These are phyloP conservation scores for Basipetospora sp. DNA, from an alignment of 2,329 filamentous ascomycete genomes.

Conservation along the genomic window DNA sequence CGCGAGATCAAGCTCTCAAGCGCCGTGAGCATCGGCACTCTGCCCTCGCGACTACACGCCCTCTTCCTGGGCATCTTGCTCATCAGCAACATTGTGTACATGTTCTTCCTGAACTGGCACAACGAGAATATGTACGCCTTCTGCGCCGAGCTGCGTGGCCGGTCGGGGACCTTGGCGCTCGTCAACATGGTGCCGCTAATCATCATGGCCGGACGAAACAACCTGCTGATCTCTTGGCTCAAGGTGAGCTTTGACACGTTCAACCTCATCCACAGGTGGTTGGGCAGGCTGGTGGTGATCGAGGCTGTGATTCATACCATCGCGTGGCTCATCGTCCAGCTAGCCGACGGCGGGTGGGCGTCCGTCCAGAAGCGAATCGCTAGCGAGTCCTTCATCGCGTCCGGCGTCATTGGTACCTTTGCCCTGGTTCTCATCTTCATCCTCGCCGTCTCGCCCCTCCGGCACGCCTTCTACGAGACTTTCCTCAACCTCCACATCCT, in stretches of 20 bases:
- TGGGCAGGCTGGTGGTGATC: constrained; percentile 59
- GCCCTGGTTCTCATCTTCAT: constrained; percentile 53
- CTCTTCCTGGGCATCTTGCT: constrained; percentile 43
- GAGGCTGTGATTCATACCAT: constrained; percentile 53
- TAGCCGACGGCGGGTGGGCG: constrained; percentile 47
- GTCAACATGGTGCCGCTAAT: constrained; percentile 70
- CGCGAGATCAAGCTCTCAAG: constrained; percentile 48
- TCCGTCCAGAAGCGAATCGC: constrained; percentile 40
- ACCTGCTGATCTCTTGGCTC: constrained; percentile 57
- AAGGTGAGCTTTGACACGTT: constrained; percentile 70
- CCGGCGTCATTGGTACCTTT: constrained; percentile 45
- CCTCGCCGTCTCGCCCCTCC: constrained; percentile 60
- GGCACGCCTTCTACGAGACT: constrained; percentile 93
- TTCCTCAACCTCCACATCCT: constrained; percentile 80
- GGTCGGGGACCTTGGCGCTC: constrained; percentile 53
- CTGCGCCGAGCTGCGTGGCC: constrained; percentile 46
- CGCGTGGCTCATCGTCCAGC: constrained; percentile 60
- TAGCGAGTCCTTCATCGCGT: constrained; percentile 48
- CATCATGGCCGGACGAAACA: constrained; percentile 61
- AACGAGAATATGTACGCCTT: constrained; percentile 46
- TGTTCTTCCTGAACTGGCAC: constrained; percentile 46
- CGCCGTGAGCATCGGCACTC: constrained; percentile 44
- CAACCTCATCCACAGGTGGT: constrained; percentile 69
- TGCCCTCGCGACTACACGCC: constrained; percentile 52
- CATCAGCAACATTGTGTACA: constrained; percentile 46